phyloP scores from a whole-genome alignment of 2,329 filamentous ascomycete genomes.

The Zymoseptoria crescenta region DNA sequence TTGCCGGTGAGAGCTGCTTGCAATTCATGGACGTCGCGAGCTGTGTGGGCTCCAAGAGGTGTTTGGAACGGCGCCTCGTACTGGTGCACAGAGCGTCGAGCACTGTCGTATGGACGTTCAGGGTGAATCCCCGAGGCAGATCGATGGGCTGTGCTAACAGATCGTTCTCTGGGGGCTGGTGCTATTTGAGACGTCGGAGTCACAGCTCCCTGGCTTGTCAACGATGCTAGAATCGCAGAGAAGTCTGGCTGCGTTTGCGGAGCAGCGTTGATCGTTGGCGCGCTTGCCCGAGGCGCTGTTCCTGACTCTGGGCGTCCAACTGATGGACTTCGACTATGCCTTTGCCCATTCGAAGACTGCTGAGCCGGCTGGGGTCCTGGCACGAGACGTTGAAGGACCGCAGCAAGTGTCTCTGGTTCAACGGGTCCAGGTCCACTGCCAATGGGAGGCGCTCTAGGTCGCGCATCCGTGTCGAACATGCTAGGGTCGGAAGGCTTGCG shows the following conservation, averaged over 20 bases:
- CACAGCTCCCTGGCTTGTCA: constrained; percentile 12
- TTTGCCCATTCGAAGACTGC: background rate
- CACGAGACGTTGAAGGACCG: constrained; percentile 14
- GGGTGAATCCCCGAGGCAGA: constrained; percentile 1
- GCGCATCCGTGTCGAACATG: constrained; percentile 26
- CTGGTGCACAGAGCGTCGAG: constrained; percentile 8
- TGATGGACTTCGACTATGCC: constrained; percentile 15
- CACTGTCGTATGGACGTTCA: constrained; percentile 1
- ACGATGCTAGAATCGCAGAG: constrained; percentile 23
- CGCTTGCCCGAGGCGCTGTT: background rate
- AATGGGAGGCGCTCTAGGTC: constrained; percentile 1
- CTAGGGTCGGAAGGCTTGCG: constrained; percentile 20
- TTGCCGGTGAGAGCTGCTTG: constrained; percentile 16
- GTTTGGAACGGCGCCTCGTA: constrained; percentile 10
- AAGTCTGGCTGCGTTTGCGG: constrained; percentile 19
- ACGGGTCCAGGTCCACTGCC: background rate
- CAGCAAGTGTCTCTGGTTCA: constrained; percentile 20
- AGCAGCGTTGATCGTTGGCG: background rate
- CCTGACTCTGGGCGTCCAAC: constrained; percentile 12
- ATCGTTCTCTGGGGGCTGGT: constrained; percentile 8
- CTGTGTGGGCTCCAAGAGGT: constrained; percentile 1
- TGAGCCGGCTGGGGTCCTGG: constrained; percentile 1
- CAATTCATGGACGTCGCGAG: constrained; percentile 4
- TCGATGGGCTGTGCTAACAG: constrained; percentile 1
- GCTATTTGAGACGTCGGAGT: constrained; percentile 9